Conservation (phyloP, 192 early-diverging fungal genomes). For the Glomus cerebriforme region DNA sequence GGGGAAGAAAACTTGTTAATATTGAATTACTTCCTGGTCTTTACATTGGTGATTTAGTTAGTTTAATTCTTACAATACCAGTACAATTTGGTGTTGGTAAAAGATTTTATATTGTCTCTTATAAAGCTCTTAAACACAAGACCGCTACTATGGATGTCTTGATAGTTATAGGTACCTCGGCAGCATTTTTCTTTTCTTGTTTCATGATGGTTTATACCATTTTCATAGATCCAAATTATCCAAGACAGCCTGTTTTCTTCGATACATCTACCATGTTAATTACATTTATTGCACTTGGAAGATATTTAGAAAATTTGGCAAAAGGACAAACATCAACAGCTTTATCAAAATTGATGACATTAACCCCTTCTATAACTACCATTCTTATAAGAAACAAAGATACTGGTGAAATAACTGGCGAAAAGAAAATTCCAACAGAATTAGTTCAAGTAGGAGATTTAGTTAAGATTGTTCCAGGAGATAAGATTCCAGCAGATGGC, state of each 20-base stretch:
- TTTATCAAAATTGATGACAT: constrained; percentile 80
- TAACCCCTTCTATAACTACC: constrained; percentile 77
- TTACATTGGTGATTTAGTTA: constrained; percentile 62
- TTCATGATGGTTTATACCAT: constrained; percentile 72
- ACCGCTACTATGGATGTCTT: constrained; percentile 97
- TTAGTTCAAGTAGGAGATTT: constrained; percentile 83
- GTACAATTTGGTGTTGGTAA: constrained; percentile 88
- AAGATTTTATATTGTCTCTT: constrained; percentile 79
- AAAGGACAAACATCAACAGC: constrained; percentile 94
- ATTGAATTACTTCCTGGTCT: constrained; percentile 62
- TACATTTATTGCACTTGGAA: constrained; percentile 87
- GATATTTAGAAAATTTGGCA: constrained; percentile 92
- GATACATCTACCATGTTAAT: constrained; percentile 92
- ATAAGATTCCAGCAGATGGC: constrained; percentile 93
- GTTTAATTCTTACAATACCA: constrained; percentile 79
- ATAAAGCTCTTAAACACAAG: constrained; percentile 75
- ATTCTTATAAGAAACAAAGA: constrained; percentile 53
- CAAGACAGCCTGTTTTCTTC: constrained; percentile 82
- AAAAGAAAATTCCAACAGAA: constrained; percentile 83
- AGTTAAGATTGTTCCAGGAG: constrained; percentile 87
- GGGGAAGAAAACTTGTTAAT: constrained; percentile 35
- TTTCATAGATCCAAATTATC: constrained; percentile 49
- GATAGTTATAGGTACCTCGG: constrained; percentile 80
- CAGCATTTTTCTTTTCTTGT: constrained; percentile 84
- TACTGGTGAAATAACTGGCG: constrained; percentile 43